phyloP scores from a whole-genome alignment of 2,329 filamentous ascomycete species.

The Penicillium thymicola region DNA sequence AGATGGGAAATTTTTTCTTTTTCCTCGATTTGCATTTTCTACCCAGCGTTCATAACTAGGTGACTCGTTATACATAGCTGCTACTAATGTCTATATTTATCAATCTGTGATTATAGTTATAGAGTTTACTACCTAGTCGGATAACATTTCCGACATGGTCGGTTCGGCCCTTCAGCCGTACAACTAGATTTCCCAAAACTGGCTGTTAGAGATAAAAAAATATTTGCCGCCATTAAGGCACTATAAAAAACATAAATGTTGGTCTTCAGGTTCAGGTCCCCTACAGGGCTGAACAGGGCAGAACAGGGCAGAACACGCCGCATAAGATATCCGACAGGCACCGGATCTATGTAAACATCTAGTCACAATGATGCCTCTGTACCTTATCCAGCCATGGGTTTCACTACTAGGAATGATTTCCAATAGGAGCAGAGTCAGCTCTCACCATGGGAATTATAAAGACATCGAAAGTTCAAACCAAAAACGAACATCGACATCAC shows the following conservation, averaged over 20 bases:
- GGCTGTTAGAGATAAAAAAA: too few relatives aligned
- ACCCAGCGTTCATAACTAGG: background rate
- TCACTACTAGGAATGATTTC: slow-evolving; percentile 11
- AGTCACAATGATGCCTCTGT: slow-evolving; percentile 19
- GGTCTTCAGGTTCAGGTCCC: background rate
- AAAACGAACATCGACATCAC: background rate
- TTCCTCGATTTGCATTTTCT: background rate
- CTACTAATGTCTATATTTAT: slow-evolving; percentile 4
- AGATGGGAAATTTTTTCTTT: background rate
- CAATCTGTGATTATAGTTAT: background rate
- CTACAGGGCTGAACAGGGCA: background rate
- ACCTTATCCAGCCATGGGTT: slow-evolving; percentile 4
- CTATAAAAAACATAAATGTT: background rate
- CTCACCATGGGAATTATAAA: slow-evolving; percentile 7
- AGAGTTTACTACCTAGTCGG: background rate
- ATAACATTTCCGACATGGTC: background rate
- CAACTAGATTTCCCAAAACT: background rate
- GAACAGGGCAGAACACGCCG: slow-evolving; percentile 1
- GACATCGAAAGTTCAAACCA: background rate
- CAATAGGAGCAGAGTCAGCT: slow-evolving; percentile 10
- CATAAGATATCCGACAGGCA: slow-evolving; percentile 20
- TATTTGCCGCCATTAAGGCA: background rate
- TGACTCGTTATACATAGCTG: background rate
- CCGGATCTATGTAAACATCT: slow-evolving; percentile 13
- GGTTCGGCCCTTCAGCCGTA: background rate